A percentile compares a stretch with the other conserved stretches of the same genome.
Conservation (phyloP, 2,329 filamentous ascomycete species). For the Penicillium expansum region DNA sequence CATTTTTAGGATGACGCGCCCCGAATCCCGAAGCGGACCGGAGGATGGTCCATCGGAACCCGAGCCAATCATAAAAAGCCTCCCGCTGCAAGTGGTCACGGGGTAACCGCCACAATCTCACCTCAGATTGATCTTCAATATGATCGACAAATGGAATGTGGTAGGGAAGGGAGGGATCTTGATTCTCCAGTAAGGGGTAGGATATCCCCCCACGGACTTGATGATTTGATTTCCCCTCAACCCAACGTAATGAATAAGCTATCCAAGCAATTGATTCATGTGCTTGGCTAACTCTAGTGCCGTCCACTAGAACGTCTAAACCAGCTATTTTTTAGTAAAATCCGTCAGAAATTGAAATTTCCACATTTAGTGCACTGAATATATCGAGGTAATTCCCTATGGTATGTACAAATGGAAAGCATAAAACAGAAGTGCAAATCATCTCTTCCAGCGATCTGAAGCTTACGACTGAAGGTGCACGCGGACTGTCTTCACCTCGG, state of each 20-base stretch:
- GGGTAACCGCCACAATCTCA: neutral
- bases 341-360: too few species aligned
- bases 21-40: neutral
- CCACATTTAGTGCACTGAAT: neutral
- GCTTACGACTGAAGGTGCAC: neutral
- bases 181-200: neutral
- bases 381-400: neutral
- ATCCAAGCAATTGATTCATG: neutral
- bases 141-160: neutral
- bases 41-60: neutral
- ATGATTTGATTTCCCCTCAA: neutral
- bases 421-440: neutral
- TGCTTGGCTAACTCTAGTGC: neutral
- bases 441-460: neutral
- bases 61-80: neutral
- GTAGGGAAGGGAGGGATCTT: neutral
- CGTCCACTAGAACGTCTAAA: too few species aligned
- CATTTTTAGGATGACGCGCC: neutral
- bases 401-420: neutral
- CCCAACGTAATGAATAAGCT: neutral
- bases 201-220: neutral
- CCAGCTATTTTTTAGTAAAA: neutral
- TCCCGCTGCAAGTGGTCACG: neutral
- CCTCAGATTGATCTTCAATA: neutral
- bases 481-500: conserved; percentile 42